Base-by-base conservation (phyloP, 2,329 filamentous ascomycete genomes). In the Nakataea oryzae region DNA sequence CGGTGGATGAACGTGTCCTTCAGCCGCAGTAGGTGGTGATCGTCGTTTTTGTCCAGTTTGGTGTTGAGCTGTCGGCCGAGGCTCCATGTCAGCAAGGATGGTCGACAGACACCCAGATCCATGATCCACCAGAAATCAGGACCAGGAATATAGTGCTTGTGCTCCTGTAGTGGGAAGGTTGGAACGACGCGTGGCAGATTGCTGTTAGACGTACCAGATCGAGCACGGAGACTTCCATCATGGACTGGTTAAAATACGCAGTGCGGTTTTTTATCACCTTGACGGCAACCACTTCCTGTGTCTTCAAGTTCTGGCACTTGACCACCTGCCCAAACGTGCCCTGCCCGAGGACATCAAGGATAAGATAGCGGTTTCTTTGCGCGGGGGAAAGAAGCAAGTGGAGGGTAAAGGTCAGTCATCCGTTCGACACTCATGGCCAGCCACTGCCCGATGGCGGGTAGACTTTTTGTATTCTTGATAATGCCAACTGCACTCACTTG, bases 211-310 rank as follows among this genome's bases (percentile, higher is more conserved):
- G 63, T 81, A 96, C 91, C 81, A 99, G 73, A 75, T 99, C 95
- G 63, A 99, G 81, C 28, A 99, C 95, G 1, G 95, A 99, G 34
- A 99, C 95, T 73, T 99, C 95, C 95, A 99, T 99, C 95, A 99
- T 99, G 75, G 95, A 97, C 75, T 99, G 95, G 73, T 99, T 99
- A 79, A 99, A 99, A 75, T 99, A 99, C 50, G 95, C 95, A 1
- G 95, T 99, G 70, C 93, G 88, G 75, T 99, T 99, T 78, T 99
- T 99, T 78, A 99, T 95, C 62, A 99, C 95, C 77, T 99, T 99
- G 68, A 99, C 95, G 3, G 95, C 95, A 57, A 99, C 95, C 54
- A 99, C 95, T 76, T 99, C 95, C 74, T 97, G 93, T 0, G 95
- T 97, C 78, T 96, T 97, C 69, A 99, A 77, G 70, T 99, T 99